Base-by-base conservation (phyloP, 345 rosid genomes). In the Melaleuca alternifolia region DNA sequence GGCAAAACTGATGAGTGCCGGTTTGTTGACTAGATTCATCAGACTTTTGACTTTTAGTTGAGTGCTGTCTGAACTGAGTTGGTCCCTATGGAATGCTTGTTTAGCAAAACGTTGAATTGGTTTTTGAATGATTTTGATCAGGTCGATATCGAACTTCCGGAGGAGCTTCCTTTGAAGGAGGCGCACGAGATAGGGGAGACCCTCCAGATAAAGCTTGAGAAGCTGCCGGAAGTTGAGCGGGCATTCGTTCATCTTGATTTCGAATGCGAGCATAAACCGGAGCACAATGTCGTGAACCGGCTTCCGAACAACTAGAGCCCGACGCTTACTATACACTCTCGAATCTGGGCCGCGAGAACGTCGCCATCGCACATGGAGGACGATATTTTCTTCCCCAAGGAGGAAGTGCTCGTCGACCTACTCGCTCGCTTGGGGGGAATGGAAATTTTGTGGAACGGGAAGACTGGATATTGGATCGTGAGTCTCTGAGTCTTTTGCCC, bases 241-340 rank as follows among this genome's bases (percentile, higher is more conserved):
- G 98, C 98, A 85, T 96, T 96, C 86, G 99, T 96, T 83, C 99
- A 96, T 93, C 93, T 96, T 7, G 99, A 95, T 87, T 95, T 87
- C 75, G 99, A 96, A 90, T 95, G 99, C 20, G 94, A 93, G 33
- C 98, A 96, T 88, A 96, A 95, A 88, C 98, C 99, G 23, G 98
- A 96, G 88, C 99, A 97, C 89, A 90, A 93, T 16, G 89, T 97
- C 85, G 93, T 94, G 61, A 94, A 57, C 90, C 92, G 90, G 89
- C 91, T 96, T 21, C 98, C 99, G 83, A 90, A 86, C 75, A 95
- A 83, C 79, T 71, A 71, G 79, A 6, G 21, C 2, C 48, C 2
- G 79, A 28, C 30, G 28, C 76, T 28, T 16, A 15, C 0, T 62
- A 28, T 13, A 62, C 16, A 11, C 41, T 14, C 41, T 33, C 76